Conservation (phyloP, 352 stramenopile genomes). For the Phytopythium chamaehyphon region DNA sequence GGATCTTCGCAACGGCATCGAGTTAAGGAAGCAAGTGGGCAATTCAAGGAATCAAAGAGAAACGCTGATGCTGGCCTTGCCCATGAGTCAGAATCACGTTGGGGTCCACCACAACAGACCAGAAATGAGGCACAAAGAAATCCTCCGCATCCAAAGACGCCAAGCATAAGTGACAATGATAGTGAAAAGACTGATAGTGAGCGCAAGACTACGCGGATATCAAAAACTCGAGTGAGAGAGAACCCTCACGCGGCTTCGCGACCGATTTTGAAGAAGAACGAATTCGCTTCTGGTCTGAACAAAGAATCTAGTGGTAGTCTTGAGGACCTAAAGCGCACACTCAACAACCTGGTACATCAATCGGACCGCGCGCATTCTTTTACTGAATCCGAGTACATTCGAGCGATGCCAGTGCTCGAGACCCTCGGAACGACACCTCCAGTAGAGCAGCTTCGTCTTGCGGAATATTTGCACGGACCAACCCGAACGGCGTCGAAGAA, state of each 20-base stretch:
- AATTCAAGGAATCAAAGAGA: too few relatives aligned
- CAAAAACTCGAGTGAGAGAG: not conserved
- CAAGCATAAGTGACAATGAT: too few relatives aligned
- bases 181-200: too few relatives aligned
- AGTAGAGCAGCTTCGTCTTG: slow-evolving; percentile 18
- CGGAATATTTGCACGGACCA: not conserved
- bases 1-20: too few relatives aligned
- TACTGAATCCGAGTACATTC: slow-evolving; percentile 23
- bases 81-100: too few relatives aligned
- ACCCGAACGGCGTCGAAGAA: slow-evolving; percentile 12
- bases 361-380: slow-evolving; percentile 12
- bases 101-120: too few relatives aligned
- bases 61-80: too few relatives aligned
- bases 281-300: not conserved
- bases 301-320: slow-evolving; percentile 16
- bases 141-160: too few relatives aligned
- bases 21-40: too few relatives aligned
- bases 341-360: slow-evolving; percentile 52
- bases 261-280: not conserved
- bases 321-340: slow-evolving; percentile 64
- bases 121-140: too few relatives aligned
- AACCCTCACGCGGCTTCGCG: slow-evolving; percentile 1
- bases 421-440: slow-evolving; percentile 6
- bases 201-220: too few relatives aligned
- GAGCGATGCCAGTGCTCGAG: slow-evolving; percentile 16